Conservation (phyloP, 768 basidiomycete species). For the Mycena vitilis region DNA sequence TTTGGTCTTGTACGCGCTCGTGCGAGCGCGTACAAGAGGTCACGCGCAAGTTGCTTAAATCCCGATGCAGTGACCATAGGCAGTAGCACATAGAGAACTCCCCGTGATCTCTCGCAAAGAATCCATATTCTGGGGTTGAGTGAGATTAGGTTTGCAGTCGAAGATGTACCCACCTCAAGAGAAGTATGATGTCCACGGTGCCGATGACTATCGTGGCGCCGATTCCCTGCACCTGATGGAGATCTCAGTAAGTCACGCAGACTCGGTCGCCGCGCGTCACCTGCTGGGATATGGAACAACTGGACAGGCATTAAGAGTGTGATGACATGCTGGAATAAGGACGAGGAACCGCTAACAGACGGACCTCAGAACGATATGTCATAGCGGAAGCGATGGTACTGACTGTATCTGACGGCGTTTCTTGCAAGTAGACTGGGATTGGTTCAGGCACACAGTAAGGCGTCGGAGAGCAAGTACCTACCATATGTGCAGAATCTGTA, state of each 20-base stretch:
- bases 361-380: not conserved
- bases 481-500: not conserved
- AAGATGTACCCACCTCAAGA: not conserved
- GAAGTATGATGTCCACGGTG: slow-evolving; percentile 3
- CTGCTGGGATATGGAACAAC: not conserved
- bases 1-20: too few relatives aligned
- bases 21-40: too few relatives aligned
- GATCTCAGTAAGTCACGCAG: not conserved
- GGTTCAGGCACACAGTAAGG: not conserved
- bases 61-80: slow-evolving; percentile 12
- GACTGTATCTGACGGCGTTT: not conserved
- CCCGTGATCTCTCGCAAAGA: slow-evolving; percentile 7
- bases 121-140: slow-evolving; percentile 12
- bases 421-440: not conserved
- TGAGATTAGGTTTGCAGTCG: too few relatives aligned
- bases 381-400: not conserved
- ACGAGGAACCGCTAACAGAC: not conserved
- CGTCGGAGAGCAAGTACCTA: not conserved
- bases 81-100: slow-evolving; percentile 4
- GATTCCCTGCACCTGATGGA: slow-evolving; percentile 3
- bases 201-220: not conserved
- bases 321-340: not conserved
- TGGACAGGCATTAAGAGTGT: not conserved
- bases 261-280: not conserved
- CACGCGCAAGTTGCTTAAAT: too few relatives aligned